phyloP scores from a whole-genome alignment of 768 basidiomycete genomes.

The Wakefieldia striispora region DNA sequence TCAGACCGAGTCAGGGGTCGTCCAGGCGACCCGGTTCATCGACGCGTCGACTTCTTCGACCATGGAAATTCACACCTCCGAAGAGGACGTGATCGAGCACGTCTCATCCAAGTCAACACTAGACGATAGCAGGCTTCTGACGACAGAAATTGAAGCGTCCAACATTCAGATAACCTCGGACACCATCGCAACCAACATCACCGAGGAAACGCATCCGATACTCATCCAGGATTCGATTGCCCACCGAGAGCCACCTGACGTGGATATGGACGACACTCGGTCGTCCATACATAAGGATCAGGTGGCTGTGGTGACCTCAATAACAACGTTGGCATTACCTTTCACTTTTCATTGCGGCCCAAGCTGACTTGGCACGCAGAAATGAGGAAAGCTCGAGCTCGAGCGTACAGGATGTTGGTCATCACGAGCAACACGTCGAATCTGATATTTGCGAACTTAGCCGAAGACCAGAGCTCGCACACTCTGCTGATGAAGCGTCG shows the following conservation, averaged over 20 bases:
- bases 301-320: neutral
- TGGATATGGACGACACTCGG: neutral
- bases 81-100: too few relatives aligned
- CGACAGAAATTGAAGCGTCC: too few relatives aligned
- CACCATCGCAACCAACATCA: too few relatives aligned
- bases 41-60: too few relatives aligned
- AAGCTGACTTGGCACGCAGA: slow-evolving; percentile 1
- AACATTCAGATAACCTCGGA: too few relatives aligned
- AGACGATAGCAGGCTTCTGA: too few relatives aligned
- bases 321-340: neutral
- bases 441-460: too few relatives aligned
- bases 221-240: neutral
- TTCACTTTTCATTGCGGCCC: neutral
- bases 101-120: too few relatives aligned
- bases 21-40: too few relatives aligned
- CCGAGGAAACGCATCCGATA: neutral
- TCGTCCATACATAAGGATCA: neutral
- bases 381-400: neutral
- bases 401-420: neutral
- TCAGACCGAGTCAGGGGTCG: too few relatives aligned
- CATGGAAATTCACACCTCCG: too few relatives aligned
- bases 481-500: neutral
- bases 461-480: neutral
- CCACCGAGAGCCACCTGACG: neutral
- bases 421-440: too few relatives aligned